Evolutionary conservation across 495 filamentous ascomycete genomes (phyloP), one percentile per base, ranked within the genome.

Genomic region (Penicillium salamii): DNA sequence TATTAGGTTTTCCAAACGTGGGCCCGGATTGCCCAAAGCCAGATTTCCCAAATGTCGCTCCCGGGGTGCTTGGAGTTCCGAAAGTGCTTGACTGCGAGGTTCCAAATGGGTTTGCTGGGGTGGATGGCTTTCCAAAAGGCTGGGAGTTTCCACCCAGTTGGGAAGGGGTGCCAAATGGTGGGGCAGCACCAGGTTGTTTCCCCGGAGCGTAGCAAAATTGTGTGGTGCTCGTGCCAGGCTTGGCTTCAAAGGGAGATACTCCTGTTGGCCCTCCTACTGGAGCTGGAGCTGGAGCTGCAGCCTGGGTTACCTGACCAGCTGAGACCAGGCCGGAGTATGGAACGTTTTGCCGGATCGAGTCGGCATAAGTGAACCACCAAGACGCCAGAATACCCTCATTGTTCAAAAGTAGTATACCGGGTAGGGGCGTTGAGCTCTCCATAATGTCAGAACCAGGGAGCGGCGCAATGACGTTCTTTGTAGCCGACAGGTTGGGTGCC

Each of bases 311-410:
- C 49, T 61, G 70, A 54, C 71, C 68, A 37, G 65, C 65, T 48
- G 76, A 72, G 43, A 73, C 71, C 39, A 96, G 72, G 3, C 86
- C 86, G 15, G 83, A 77, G 63, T 93, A 97, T 0, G 81, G 78
- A 11, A 81, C 79, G 0, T 83, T 81, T 55, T 84, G 74, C 40
- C 85, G 78, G 46, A 99, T 83, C 2, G 95, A 87, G 21, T 96
- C 90, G 29, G 85, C 80, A 62, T 97, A 96, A 31, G 97, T 74
- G 41, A 97, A 70, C 85, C 91, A 96, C 95, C 95, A 99, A 15
- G 84, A 75, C 18, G 78, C 79, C 7, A 99, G 74, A 8, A 95
- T 72, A 23, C 93, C 93, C 55, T 97, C 89, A 60, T 96, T 82
- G 50, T 93, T 97, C 3, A 99, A 76, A 26, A 91, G 79, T 74